Conservation (phyloP, 176 grass and related monocot species). For the Avena insularis region DNA sequence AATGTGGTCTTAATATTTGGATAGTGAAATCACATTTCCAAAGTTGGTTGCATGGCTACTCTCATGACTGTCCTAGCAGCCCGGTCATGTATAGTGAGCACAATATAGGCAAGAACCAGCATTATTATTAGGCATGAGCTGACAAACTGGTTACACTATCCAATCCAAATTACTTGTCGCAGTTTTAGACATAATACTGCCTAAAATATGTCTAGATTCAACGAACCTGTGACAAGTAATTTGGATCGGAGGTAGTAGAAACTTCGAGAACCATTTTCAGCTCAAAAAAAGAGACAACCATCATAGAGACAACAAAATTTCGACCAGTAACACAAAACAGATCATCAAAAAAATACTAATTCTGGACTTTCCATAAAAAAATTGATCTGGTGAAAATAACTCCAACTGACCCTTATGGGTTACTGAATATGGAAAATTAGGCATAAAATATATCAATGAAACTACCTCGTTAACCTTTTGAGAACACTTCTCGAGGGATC, state of each 20-base stretch:
- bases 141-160: not conserved
- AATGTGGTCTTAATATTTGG: constrained; percentile 15
- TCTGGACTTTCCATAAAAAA: not conserved
- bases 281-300: not conserved
- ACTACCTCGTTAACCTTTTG: constrained; percentile 71
- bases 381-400: not conserved
- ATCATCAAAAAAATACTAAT: not conserved
- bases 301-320: not conserved
- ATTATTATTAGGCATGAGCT: constrained; percentile 4
- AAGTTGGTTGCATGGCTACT: constrained; percentile 14
- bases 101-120: constrained; percentile 12
- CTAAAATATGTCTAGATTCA: too few relatives aligned
- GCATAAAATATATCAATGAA: constrained; percentile 36
- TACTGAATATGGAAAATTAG: constrained; percentile 21
- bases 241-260: not conserved
- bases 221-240: too few relatives aligned
- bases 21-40: constrained; percentile 15
- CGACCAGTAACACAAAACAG: constrained; percentile 9
- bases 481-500: constrained; percentile 81
- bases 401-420: not conserved
- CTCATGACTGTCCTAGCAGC: not conserved
- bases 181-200: too few relatives aligned
- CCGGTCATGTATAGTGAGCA: constrained; percentile 11
- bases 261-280: too few relatives aligned
- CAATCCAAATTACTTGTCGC: too few relatives aligned